Base-by-base conservation (phyloP, 352 stramenopile genomes). In the Globisporangium orthogonon region DNA sequence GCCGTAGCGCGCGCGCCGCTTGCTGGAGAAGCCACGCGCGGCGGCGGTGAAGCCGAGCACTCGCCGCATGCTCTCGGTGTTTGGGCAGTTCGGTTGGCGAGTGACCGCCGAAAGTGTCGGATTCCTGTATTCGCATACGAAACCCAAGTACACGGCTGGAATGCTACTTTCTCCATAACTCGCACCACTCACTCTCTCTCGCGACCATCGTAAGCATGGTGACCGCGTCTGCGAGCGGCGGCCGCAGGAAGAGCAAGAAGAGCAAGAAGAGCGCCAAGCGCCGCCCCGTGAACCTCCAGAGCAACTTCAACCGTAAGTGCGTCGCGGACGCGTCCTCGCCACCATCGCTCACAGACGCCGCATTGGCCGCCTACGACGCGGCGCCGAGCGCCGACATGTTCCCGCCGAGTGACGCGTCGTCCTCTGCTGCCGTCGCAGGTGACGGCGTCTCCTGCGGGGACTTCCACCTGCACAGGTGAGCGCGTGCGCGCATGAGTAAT, bases 301-400 rank as follows among this genome's bases (percentile, higher is more conserved):
- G 79, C 49, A 88, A 91, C 57, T 94, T 90, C 48, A 81, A 78
- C 59, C 76, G 83, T 94, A 94, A 94, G 83, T 94, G 80, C 56
- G 65, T 56, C 31, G 57, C 28, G 7, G 48, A 35, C 57, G 31
- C 58, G 29, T 15, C 28, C 51, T 49, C 30, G 53, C 53, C 14
- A 29, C 28, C 44, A 17, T 45, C 29, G 48, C 17, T 3, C n/a
- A n/a, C n/a, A 5, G 31, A 41, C 37, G 43, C 18, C 30, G 30
- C 41, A 50, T 30, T 28, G 52, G 31, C 35, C 30, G 18, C 55
- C 17, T 68, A 78, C 37, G 64, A 74, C 9, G 37, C 37, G 40
- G 56, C 62, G 45, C 60, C 90, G 37, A 69, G 66, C 56, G 74
- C 75, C 64, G 76, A 87, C 68, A 89, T 94, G 80, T 94, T 89